Conservation (phyloP, 768 basidiomycete species). For the Kwoniella heveanensis region DNA sequence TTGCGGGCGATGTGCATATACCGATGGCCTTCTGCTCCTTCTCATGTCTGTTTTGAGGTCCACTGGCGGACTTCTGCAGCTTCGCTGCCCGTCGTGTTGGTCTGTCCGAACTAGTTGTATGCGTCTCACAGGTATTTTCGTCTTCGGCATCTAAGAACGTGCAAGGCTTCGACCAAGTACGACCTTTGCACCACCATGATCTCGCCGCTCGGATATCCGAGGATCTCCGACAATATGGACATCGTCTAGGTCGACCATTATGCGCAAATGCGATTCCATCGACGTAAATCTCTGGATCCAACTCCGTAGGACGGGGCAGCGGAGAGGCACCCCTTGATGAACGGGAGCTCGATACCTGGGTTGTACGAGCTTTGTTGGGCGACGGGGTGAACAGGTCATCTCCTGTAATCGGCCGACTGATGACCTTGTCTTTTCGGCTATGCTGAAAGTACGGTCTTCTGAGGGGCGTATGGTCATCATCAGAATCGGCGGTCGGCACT, state of each 20-base stretch:
- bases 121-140: too few relatives aligned
- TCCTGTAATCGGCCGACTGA: neutral
- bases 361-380: neutral
- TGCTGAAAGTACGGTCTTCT: neutral
- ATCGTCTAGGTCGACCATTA: slow-evolving; percentile 12
- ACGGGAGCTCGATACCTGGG: neutral
- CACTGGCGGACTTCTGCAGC: too few relatives aligned
- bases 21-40: neutral
- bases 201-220: slow-evolving; percentile 6
- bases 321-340: neutral
- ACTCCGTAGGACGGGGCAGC: neutral
- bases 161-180: slow-evolving; percentile 20
- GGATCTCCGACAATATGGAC: slow-evolving; percentile 12
- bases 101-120: too few relatives aligned
- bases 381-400: neutral
- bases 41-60: too few relatives aligned
- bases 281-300: slow-evolving; percentile 8
- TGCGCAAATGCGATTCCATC: slow-evolving; percentile 1
- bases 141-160: slow-evolving; percentile 2
- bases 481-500: neutral
- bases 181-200: slow-evolving; percentile 30
- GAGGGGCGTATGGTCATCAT: slow-evolving; percentile 1
- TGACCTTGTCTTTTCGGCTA: neutral
- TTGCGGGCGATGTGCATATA: neutral
- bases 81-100: too few relatives aligned